These are phyloP conservation scores for Stygiomarasmius scandens DNA, from an alignment of 1,284 basidiomycete genomes.

Conservation along the genomic window DNA sequence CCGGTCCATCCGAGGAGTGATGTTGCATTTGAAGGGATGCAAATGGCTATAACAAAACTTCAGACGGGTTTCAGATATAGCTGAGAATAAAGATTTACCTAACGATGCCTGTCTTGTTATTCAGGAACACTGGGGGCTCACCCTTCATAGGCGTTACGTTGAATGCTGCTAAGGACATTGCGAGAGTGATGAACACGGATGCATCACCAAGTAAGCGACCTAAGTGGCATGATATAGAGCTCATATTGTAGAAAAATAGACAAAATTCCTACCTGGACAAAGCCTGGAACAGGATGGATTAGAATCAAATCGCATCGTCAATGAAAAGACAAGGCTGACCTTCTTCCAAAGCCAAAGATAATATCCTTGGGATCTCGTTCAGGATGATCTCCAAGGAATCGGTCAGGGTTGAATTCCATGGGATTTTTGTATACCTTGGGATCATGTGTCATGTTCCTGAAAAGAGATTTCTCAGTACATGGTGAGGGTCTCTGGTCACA, in stretches of 20 bases:
- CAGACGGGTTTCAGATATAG: not conserved
- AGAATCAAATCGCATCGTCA: not conserved
- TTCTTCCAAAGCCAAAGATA: constrained; percentile 23
- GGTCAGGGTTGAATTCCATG: constrained; percentile 29
- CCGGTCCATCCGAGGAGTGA: constrained; percentile 27
- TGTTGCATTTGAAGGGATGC: constrained; percentile 32
- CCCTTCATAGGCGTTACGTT: constrained; percentile 17
- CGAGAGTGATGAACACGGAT: constrained; percentile 24
- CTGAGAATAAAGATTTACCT: not conserved
- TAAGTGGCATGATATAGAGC: not conserved
- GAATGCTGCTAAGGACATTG: constrained; percentile 23
- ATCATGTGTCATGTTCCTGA: constrained; percentile 22
- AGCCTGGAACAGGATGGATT: not conserved
- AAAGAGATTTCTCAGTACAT: not conserved
- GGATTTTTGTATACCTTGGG: constrained; percentile 21
- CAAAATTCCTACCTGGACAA: constrained; percentile 17
- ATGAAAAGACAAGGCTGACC: constrained; percentile 6
- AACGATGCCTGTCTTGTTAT: constrained; percentile 9
- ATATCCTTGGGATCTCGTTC: constrained; percentile 19
- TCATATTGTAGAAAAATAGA: too few species aligned
- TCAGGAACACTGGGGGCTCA: constrained; percentile 6
- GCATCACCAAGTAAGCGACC: constrained; percentile 25
- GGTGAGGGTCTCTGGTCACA: not conserved
- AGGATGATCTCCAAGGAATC: constrained; percentile 22
- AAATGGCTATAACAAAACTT: constrained; percentile 27